These are phyloP conservation scores for Populus tomentosa DNA, from an alignment of 441 rosid species.

Conservation along the genomic window DNA sequence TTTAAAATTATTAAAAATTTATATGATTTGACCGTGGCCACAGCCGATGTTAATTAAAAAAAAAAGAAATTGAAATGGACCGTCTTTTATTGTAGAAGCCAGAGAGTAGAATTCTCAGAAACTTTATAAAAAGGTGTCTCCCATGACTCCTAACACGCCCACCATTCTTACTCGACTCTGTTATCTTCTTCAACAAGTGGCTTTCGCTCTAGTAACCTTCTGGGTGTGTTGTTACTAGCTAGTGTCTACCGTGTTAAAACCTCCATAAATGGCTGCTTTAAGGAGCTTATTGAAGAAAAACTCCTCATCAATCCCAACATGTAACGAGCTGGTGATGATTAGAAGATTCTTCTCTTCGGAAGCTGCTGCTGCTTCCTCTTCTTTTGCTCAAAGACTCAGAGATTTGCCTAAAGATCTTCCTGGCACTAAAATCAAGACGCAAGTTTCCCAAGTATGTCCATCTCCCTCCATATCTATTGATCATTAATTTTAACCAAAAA, in stretches of 20 bases:
- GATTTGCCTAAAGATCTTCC: conserved; percentile 70
- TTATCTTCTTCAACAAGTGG: neutral
- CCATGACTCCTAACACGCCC: neutral
- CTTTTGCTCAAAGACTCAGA: conserved; percentile 58
- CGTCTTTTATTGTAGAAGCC: too few species aligned
- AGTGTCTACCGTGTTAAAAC: neutral
- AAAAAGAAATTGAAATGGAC: too few species aligned
- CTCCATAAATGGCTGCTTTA: conserved; percentile 46
- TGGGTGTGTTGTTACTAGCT: neutral
- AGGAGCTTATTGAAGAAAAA: conserved; percentile 33
- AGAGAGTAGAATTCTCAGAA: too few species aligned
- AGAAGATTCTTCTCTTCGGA: conserved; percentile 43
- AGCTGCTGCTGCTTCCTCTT: conserved; percentile 31
- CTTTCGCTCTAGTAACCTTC: too few species aligned
- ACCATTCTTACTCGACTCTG: neutral
- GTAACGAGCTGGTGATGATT: conserved; percentile 12
- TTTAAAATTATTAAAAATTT: too few species aligned
- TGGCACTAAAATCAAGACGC: conserved; percentile 49
- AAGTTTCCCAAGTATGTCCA: conserved; percentile 47
- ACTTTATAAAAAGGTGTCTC: neutral
- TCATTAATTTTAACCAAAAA: too few species aligned
- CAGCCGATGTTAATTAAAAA: too few species aligned
- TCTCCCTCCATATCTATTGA: neutral
- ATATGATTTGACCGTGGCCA: too few species aligned
- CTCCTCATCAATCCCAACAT: conserved; percentile 2